Conservation (phyloP, 1,284 basidiomycete species). For the Mycosarcoma maydis region DNA sequence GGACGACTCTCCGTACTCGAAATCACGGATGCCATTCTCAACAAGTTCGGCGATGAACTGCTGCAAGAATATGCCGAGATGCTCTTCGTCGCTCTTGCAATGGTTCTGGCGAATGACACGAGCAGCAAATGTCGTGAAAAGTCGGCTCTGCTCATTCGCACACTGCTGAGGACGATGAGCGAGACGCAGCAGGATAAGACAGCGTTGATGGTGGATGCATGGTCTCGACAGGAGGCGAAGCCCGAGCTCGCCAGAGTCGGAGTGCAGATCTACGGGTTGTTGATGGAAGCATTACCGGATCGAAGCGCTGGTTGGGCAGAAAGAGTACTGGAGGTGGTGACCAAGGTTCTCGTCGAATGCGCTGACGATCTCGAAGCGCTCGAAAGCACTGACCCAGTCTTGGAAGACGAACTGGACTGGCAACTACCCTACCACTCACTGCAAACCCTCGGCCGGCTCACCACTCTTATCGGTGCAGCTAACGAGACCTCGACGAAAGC, state of each 20-base stretch:
- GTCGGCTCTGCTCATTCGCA: conserved; percentile 83
- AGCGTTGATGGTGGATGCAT: conserved; percentile 79
- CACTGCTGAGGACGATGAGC: conserved; percentile 77
- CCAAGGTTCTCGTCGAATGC: conserved; percentile 36
- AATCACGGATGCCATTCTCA: conserved; percentile 80
- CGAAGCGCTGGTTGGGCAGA: conserved; percentile 25
- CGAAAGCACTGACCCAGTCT: conserved; percentile 39
- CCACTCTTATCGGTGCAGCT: conserved; percentile 5
- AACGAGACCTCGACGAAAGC: conserved; percentile 3
- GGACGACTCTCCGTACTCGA: conserved; percentile 93
- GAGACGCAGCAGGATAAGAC: conserved; percentile 74
- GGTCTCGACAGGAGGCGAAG: conserved; percentile 76
- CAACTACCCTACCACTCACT: conserved; percentile 82
- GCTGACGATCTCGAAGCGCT: conserved; percentile 50
- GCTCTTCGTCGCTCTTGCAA: conserved; percentile 89
- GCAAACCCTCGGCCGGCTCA: conserved; percentile 32
- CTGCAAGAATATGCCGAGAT: conserved; percentile 86
- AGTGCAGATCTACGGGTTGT: conserved; percentile 71
- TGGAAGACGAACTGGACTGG: conserved; percentile 77
- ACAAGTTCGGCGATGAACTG: conserved; percentile 83
- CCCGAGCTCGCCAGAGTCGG: conserved; percentile 77
- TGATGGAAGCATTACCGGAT: conserved; percentile 70
- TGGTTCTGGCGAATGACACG: conserved; percentile 92
- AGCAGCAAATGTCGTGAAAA: conserved; percentile 87
- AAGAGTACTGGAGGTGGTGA: conserved; percentile 28